Percentiles rank a stretch among this genome's conserved stretches.
Evolutionary conservation across 257 asterid species (phyloP).

Genomic region (Agastache rugosa): DNA sequence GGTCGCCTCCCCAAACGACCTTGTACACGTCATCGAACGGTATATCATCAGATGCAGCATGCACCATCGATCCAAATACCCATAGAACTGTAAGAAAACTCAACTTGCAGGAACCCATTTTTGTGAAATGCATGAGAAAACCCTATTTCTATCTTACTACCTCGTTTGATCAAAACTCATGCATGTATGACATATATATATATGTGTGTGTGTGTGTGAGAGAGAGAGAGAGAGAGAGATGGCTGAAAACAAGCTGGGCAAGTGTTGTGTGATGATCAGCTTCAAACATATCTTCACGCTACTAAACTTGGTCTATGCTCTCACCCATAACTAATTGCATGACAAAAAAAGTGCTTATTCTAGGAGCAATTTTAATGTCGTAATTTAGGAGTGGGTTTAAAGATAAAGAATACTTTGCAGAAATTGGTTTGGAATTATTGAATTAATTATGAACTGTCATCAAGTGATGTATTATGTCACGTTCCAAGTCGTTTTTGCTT

Average conservation of each 20-base stretch:
- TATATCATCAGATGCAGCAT: constrained; percentile 31
- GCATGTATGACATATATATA: background rate
- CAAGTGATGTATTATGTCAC: constrained; percentile 15
- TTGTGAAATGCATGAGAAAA: background rate
- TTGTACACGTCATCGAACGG: constrained; percentile 47
- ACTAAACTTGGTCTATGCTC: constrained; percentile 40
- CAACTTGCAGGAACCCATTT: constrained; percentile 30
- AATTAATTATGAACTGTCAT: background rate
- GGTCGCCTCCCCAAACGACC: constrained; percentile 56
- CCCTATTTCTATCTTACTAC: constrained; percentile 9
- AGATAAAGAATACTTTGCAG: constrained; percentile 32
- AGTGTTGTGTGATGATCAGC: constrained; percentile 46
- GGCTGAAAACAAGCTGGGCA: constrained; percentile 32
- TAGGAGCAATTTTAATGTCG: background rate
- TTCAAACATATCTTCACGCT: constrained; percentile 42
- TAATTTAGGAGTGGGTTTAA: constrained; percentile 33
- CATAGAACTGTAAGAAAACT: constrained; percentile 30
- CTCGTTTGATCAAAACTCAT: background rate
- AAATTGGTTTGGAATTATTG: constrained; percentile 10
- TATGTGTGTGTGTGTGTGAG: background rate
- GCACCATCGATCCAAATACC: background rate
- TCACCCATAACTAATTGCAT: constrained; percentile 45
- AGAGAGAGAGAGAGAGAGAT: background rate
- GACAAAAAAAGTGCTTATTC: constrained; percentile 29
- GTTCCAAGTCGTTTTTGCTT: background rate